phyloP scores from a whole-genome alignment of 164 flowering plant species.

The Magnolia sinica region DNA sequence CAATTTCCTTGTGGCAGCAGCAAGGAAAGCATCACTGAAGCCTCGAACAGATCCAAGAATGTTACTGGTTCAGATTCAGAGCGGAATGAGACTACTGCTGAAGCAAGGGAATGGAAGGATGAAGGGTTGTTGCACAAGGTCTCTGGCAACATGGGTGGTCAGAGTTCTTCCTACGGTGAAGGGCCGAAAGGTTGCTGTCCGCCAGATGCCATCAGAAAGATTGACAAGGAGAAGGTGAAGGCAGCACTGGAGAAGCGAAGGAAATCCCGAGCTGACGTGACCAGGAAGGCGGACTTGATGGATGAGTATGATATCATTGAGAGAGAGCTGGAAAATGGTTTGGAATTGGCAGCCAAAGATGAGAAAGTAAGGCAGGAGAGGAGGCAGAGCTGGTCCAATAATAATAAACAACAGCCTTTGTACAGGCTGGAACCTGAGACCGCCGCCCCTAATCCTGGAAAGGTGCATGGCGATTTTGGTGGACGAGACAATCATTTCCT shows the following conservation, averaged over 20 bases:
- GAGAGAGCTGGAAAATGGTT: slow-evolving; percentile 80
- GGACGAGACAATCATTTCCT: slow-evolving; percentile 14
- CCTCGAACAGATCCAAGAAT: slow-evolving; percentile 19
- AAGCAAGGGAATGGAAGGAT: slow-evolving; percentile 43
- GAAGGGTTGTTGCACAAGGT: slow-evolving; percentile 23
- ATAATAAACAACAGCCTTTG: slow-evolving; percentile 7
- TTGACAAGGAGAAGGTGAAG: slow-evolving; percentile 76
- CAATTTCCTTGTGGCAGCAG: slow-evolving; percentile 8
- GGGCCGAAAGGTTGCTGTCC: slow-evolving; percentile 50
- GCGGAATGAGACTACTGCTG: slow-evolving; percentile 26
- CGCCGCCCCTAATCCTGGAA: background rate
- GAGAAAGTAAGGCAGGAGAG: slow-evolving; percentile 57
- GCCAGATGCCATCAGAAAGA: slow-evolving; percentile 53
- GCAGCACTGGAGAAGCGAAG: slow-evolving; percentile 65
- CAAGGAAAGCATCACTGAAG: slow-evolving; percentile 31
- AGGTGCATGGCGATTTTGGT: slow-evolving; percentile 8
- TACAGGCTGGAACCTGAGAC: slow-evolving; percentile 26
- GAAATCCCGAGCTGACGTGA: slow-evolving; percentile 48
- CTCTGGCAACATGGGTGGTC: slow-evolving; percentile 15
- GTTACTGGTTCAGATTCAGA: slow-evolving; percentile 34
- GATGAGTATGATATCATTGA: slow-evolving; percentile 90
- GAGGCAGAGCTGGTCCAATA: slow-evolving; percentile 44
- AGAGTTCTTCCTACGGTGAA: slow-evolving; percentile 41
- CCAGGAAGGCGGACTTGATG: slow-evolving; percentile 51
- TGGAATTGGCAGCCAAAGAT: slow-evolving; percentile 66